phyloP scores from a whole-genome alignment of 129 eudicot genomes.

The Centrapalus pauciflorus region DNA sequence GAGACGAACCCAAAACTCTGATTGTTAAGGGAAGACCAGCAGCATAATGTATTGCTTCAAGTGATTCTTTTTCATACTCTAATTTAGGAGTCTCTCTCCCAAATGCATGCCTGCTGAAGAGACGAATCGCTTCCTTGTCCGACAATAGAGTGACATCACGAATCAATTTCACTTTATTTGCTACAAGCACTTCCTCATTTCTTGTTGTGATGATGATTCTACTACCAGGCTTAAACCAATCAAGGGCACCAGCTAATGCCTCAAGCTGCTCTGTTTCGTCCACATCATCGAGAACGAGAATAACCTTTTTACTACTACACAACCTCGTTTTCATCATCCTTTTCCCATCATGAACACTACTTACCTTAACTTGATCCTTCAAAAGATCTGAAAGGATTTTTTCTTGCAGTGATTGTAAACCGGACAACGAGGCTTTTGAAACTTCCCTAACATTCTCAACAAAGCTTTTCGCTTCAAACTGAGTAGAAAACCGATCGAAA shows the following conservation, averaged over 20 bases:
- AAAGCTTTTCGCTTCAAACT: background rate
- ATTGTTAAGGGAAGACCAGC: slow-evolving; percentile 1
- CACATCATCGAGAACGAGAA: slow-evolving; percentile 2
- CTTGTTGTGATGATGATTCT: background rate
- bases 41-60: background rate
- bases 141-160: background rate
- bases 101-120: background rate
- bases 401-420: background rate
- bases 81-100: background rate
- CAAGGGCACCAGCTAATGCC: background rate
- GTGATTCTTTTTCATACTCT: background rate
- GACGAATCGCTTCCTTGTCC: background rate
- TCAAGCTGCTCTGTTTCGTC: background rate
- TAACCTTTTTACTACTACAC: background rate
- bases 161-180: background rate
- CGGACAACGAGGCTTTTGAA: background rate
- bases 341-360: background rate
- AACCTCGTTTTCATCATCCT: background rate
- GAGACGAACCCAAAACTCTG: background rate
- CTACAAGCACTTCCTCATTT: background rate
- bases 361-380: background rate
- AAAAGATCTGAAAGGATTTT: background rate
- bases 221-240: slow-evolving; percentile 2
- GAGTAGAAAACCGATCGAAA: background rate
- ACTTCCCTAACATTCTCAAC: background rate